Percentiles rank a stretch among this genome's conserved stretches.
phyloP scores from a whole-genome alignment of 495 filamentous ascomycete genomes.

The Aspergillus asperescens region DNA sequence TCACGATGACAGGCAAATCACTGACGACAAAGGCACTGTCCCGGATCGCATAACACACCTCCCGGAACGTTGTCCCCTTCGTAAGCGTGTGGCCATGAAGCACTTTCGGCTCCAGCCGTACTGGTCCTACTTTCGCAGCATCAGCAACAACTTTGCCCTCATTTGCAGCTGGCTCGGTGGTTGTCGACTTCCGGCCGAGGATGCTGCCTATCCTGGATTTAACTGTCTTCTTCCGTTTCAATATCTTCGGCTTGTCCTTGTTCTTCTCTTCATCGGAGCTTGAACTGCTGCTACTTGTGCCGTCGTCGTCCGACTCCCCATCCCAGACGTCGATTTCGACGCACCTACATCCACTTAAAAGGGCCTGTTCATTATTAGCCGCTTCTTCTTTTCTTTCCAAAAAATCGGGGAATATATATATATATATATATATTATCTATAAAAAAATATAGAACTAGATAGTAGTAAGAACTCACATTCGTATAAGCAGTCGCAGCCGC shows the following conservation, averaged over 20 bases:
- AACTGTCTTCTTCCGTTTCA: conserved; percentile 22
- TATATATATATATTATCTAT: no score
- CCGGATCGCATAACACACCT: conserved; percentile 73
- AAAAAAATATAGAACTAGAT: no score
- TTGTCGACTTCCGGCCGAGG: conserved; percentile 19
- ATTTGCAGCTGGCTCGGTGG: neutral
- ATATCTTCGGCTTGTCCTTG: conserved; percentile 18
- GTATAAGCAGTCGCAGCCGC: conserved; percentile 78
- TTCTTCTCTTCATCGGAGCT: conserved; percentile 20
- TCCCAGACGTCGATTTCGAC: conserved; percentile 98
- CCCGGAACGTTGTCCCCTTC: conserved; percentile 76
- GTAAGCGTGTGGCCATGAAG: conserved; percentile 89
- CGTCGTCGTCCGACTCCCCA: conserved; percentile 50
- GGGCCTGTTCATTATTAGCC: conserved; percentile 40
- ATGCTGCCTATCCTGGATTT: conserved; percentile 24
- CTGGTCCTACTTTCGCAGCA: conserved; percentile 25
- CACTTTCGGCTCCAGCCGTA: conserved; percentile 63
- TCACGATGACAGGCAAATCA: conserved; percentile 80
- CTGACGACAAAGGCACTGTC: conserved; percentile 70
- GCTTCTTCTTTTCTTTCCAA: no score
- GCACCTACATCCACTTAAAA: conserved; percentile 79
- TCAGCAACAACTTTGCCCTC: conserved; percentile 20
- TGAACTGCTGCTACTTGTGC: conserved; percentile 25
- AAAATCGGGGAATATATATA: no score
- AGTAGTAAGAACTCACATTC: conserved; percentile 50